Evolutionary conservation across 148 eudicot genomes (phyloP).

Genomic region (Amaranthus hypochondriacus): DNA sequence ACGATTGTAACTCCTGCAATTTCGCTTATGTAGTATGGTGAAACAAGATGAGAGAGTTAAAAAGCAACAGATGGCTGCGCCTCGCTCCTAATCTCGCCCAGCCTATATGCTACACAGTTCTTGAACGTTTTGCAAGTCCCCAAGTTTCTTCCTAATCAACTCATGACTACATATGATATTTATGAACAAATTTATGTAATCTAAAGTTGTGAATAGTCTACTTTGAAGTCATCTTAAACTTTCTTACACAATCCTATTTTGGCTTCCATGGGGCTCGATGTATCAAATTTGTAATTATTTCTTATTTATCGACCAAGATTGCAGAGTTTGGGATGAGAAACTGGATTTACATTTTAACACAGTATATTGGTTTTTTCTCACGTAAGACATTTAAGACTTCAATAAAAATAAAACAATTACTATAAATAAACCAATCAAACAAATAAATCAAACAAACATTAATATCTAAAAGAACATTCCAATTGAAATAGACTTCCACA

Average conservation of each 20-base stretch:
- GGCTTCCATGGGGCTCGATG: not conserved
- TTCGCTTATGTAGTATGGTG: conserved; percentile 62
- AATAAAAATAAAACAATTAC: no score
- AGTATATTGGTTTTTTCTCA: no score
- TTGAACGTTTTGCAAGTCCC: not conserved
- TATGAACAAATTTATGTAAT: not conserved
- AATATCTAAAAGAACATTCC: no score
- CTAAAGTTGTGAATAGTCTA: conserved; percentile 1
- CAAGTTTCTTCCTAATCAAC: not conserved
- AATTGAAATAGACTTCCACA: no score
- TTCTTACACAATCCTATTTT: not conserved
- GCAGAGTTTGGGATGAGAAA: no score
- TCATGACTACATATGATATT: not conserved
- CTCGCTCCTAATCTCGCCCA: conserved; percentile 46
- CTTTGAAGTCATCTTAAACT: not conserved
- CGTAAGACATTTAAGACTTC: no score
- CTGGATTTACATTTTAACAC: no score
- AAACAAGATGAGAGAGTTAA: conserved; percentile 71
- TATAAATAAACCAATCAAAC: no score
- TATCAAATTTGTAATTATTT: not conserved
- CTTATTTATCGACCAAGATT: not conserved
- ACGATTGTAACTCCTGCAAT: no score
- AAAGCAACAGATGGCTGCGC: conserved; percentile 99
- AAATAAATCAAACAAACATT: no score
- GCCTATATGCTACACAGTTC: not conserved